These are phyloP conservation scores for Pythium apleroticum DNA, from an alignment of 352 stramenopile species.

Conservation along the genomic window DNA sequence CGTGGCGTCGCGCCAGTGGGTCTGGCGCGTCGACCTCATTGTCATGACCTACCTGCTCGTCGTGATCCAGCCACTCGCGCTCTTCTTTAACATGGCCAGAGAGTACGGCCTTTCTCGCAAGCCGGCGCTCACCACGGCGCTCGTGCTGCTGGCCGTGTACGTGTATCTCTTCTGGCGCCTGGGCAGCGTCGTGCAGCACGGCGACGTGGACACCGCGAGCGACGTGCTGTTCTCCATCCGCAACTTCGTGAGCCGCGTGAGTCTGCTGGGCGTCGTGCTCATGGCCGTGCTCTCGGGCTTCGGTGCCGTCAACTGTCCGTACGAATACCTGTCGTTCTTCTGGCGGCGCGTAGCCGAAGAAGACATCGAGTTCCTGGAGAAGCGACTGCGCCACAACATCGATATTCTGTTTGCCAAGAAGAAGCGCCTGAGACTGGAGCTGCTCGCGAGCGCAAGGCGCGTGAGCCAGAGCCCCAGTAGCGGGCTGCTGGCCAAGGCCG, in stretches of 20 bases:
- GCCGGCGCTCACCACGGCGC: conserved; percentile 29
- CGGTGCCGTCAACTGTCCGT: conserved; percentile 81
- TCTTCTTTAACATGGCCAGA: conserved; percentile 73
- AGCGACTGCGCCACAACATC: conserved; percentile 75
- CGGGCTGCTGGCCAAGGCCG: conserved; percentile 37
- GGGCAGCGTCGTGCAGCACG: conserved; percentile 50
- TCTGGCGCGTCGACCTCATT: conserved; percentile 76
- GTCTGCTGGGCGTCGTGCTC: conserved; percentile 76
- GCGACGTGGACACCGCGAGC: conserved; percentile 23
- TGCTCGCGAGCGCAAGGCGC: conserved; percentile 33
- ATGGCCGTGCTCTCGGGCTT: conserved; percentile 84
- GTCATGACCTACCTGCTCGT: conserved; percentile 79
- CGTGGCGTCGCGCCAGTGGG: conserved; percentile 61
- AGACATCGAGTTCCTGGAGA: conserved; percentile 83
- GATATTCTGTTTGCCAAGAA: conserved; percentile 85
- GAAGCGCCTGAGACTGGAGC: conserved; percentile 62
- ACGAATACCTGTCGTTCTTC: conserved; percentile 86
- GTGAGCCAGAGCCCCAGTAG: conserved; percentile 14
- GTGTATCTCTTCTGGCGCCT: conserved; percentile 79
- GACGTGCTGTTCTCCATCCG: conserved; percentile 63
- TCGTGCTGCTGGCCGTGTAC: conserved; percentile 43
- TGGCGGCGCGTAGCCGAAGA: conserved; percentile 74
- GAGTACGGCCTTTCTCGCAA: conserved; percentile 48
- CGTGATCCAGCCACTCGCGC: conserved; percentile 66
- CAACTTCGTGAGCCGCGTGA: conserved; percentile 82